These are phyloP conservation scores for Candida caryicola DNA, from an alignment of 805 yeast genomes.

Conservation along the genomic window DNA sequence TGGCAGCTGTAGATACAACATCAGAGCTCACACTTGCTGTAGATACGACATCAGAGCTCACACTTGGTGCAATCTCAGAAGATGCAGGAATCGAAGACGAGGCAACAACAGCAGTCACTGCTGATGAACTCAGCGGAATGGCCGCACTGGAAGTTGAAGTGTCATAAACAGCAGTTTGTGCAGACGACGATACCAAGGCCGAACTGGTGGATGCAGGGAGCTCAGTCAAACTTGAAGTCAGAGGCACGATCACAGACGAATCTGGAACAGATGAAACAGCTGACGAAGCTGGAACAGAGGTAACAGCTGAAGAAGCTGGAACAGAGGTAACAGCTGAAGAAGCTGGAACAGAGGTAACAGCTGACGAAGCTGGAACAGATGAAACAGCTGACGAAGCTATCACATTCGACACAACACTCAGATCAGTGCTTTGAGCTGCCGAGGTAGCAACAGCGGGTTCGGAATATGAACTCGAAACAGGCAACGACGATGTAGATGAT, in stretches of 20 bases:
- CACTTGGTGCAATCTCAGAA: not conserved
- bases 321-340: not conserved
- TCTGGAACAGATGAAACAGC: conserved; percentile 1
- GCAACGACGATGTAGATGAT: too few species aligned
- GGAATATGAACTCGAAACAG: too few species aligned
- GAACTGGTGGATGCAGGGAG: too few species aligned
- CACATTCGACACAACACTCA: too few species aligned
- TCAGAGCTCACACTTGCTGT: too few species aligned
- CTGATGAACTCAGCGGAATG: not conserved
- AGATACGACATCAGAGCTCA: too few species aligned
- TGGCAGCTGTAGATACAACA: too few species aligned
- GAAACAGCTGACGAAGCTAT: not conserved
- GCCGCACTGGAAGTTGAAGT: conserved; percentile 1
- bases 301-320: not conserved
- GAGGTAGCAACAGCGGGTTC: too few species aligned
- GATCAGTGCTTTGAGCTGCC: too few species aligned
- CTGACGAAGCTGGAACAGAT: not conserved
- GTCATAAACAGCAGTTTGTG: conserved; percentile 3
- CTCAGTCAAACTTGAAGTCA: too few species aligned
- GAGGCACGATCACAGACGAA: not conserved
- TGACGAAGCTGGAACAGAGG: conserved; percentile 3
- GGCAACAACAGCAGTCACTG: not conserved
- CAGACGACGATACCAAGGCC: not conserved
- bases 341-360: not conserved
- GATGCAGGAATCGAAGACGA: conserved; percentile 1